Conservation (phyloP, 2,329 filamentous ascomycete species). For the Hypomyces perniciosus region DNA sequence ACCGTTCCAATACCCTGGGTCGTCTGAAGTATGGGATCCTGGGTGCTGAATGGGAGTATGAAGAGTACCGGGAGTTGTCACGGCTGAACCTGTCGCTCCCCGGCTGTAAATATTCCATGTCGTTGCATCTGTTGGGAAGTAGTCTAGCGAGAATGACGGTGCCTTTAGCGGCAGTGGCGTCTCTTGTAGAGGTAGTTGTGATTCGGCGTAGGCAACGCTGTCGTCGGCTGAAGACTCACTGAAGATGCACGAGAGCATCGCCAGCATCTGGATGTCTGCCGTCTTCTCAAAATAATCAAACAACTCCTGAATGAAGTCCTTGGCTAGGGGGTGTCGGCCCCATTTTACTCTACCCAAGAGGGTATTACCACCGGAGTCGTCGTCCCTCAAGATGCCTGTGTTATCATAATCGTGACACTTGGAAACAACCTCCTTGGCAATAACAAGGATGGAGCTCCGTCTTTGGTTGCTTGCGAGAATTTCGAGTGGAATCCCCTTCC, state of each 20-base stretch:
- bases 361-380: constrained; percentile 11
- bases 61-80: constrained; percentile 52
- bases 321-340: constrained; percentile 60
- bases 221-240: constrained; percentile 53
- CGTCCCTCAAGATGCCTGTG: neutral
- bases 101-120: constrained; percentile 47
- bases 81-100: constrained; percentile 48
- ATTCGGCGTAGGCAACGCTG: constrained; percentile 51
- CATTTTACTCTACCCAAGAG: constrained; percentile 60
- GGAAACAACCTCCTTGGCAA: constrained; percentile 58
- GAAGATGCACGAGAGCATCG: constrained; percentile 66
- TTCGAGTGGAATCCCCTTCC: constrained; percentile 67
- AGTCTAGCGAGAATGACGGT: constrained; percentile 60
- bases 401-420: constrained; percentile 19
- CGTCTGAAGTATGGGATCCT: constrained; percentile 53
- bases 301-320: constrained; percentile 54
- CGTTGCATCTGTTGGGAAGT: constrained; percentile 54
- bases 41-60: constrained; percentile 50
- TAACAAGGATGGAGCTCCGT: constrained; percentile 58
- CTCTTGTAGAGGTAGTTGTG: constrained; percentile 51
- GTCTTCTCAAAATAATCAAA: constrained; percentile 57
- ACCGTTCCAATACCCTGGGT: constrained; percentile 41
- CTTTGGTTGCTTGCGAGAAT: constrained; percentile 50
- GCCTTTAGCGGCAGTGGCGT: constrained; percentile 60
- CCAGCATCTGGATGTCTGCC: constrained; percentile 63